Base-by-base conservation (phyloP, 257 asterid genomes). In the Plantago major region DNA sequence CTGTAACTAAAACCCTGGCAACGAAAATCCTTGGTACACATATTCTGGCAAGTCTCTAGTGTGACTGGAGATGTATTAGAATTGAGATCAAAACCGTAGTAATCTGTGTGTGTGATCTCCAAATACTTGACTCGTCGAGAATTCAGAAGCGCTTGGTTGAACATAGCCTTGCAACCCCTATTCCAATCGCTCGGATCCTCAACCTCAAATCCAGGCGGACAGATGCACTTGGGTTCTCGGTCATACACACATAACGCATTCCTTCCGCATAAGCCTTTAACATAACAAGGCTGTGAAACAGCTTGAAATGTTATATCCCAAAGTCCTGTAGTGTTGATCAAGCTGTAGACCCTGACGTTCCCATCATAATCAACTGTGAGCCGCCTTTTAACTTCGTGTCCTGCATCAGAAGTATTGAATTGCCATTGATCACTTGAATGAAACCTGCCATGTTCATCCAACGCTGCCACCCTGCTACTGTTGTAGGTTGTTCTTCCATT, bases 271-370 rank as follows among this genome's bases (percentile, higher is more conserved):
- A 82, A 43, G 7, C 88, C 88, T 14, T 57, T 75, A 2, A 78
- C 78, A 9, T 10, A 3, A 47, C 95, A 84, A 4, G 85, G 78
- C 22, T 84, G 78, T 22, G 50, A 46, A 15, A 87, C 17, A 10
- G 93, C 95, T 40, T 74, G 84, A 88, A 90, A 82, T 6, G 90
- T 69, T 10, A 72, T 55, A 10, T 52, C 58, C 94, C 95, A 87
- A 3, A 71, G 51, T 16, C 90, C 82, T 0, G 85, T 82, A 6
- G 80, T 64, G 11, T 66, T 71, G 15, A 47, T 56, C 78, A 84
- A 65, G 78, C 94, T 82, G 61, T 84, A 84, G 18, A 84, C 51
- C 15, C 95, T 66, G 6, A 82, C 73, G 68, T 84, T 87, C 60
- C 95, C 94, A 50, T 87, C 95, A 13, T 61, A 73, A 44, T 79